A percentile compares a stretch with the other conserved stretches of the same genome.
Evolutionary conservation across 306 rosid species (phyloP).

Genomic region (Vachellia collinsii): DNA sequence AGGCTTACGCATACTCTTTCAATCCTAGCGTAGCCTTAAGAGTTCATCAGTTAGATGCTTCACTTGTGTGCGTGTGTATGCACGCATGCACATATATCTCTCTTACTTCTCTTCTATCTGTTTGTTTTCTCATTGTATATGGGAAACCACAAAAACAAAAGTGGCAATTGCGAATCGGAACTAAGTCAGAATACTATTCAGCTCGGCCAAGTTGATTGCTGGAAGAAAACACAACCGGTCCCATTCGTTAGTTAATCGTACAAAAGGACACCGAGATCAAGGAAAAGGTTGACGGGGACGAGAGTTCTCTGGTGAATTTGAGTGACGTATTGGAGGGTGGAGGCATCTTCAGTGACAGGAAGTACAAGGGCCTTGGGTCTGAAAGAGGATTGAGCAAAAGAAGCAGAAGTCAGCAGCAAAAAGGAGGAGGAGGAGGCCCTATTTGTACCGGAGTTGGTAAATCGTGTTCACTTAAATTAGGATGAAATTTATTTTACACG

Average conservation of each 20-base stretch:
- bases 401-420: no score
- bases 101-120: background rate
- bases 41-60: no score
- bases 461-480: no score
- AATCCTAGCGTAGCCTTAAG: no score
- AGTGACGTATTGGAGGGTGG: constrained; percentile 55
- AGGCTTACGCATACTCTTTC: no score
- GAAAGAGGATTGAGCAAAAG: constrained; percentile 40
- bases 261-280: constrained; percentile 49
- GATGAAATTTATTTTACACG: no score
- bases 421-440: no score
- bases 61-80: no score
- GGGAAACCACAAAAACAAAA: background rate
- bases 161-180: no score
- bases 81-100: background rate
- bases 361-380: constrained; percentile 55
- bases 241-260: background rate
- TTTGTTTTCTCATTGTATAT: background rate
- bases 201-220: background rate
- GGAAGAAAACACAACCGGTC: background rate
- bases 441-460: no score
- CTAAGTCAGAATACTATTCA: background rate
- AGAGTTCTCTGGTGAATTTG: constrained; percentile 54
- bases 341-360: constrained; percentile 43
- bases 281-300: constrained; percentile 42